Conservation (phyloP, 768 basidiomycete genomes). For the Boletus reticulatus region DNA sequence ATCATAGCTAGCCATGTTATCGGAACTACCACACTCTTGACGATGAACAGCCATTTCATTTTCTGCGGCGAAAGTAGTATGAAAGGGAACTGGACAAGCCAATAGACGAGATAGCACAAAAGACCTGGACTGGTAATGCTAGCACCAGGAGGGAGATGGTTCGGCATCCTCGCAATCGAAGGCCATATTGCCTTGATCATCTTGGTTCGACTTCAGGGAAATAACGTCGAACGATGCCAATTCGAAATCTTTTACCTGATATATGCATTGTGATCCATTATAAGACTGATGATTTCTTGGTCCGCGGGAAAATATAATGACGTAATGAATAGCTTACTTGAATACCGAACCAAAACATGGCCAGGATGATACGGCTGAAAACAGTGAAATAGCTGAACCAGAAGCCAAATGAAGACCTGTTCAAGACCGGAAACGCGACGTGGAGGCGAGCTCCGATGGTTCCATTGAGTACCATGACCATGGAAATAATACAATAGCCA, state of each 20-base stretch:
- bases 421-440: constrained; percentile 71
- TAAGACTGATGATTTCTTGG: constrained; percentile 37
- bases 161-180: constrained; percentile 59
- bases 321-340: constrained; percentile 40
- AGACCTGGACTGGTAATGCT: constrained; percentile 70
- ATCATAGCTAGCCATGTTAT: constrained; percentile 66
- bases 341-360: constrained; percentile 84
- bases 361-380: constrained; percentile 69
- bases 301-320: not conserved
- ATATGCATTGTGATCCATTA: constrained; percentile 68
- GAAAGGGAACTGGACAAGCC: constrained; percentile 74
- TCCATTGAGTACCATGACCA: constrained; percentile 77
- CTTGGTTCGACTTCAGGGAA: constrained; percentile 11
- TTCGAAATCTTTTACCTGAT: constrained; percentile 41
- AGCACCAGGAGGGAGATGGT: constrained; percentile 54
- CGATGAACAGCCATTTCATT: constrained; percentile 74
- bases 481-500: constrained; percentile 70
- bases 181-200: constrained; percentile 89
- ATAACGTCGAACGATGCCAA: not conserved
- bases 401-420: constrained; percentile 84
- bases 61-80: constrained; percentile 75
- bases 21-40: constrained; percentile 65
- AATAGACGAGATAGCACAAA: constrained; percentile 74
- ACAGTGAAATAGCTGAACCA: constrained; percentile 89
- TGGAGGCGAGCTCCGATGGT: constrained; percentile 79